A percentile compares a stretch with the other conserved stretches of the same genome.
Conservation (phyloP, 805 yeast species). For the Sporopachydermia lactativora region DNA sequence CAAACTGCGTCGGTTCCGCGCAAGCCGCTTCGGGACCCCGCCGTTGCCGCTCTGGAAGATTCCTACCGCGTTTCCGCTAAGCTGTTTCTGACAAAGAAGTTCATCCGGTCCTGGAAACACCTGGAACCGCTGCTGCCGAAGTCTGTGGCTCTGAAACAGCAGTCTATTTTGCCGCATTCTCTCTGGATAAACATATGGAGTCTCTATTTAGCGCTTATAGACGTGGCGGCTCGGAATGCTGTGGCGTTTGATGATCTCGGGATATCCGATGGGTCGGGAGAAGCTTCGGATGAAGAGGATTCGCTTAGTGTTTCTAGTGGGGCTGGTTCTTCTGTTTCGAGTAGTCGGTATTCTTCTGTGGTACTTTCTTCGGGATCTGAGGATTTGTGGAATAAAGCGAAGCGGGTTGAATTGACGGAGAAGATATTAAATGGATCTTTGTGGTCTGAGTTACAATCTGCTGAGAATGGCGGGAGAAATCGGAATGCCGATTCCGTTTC, state of each 20-base stretch:
- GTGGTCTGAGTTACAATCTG: not conserved
- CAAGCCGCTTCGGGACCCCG: no score
- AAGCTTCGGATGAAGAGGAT: not conserved
- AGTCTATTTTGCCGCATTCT: not conserved
- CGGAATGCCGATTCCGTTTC: no score
- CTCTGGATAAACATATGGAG: constrained; percentile 4
- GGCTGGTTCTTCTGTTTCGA: not conserved
- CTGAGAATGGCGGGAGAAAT: no score
- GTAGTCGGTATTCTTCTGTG: not conserved
- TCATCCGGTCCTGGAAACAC: constrained; percentile 3
- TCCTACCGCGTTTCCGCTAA: constrained; percentile 1
- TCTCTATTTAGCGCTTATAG: constrained; percentile 2
- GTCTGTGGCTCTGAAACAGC: not conserved
- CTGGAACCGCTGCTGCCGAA: not conserved
- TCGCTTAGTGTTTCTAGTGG: not conserved
- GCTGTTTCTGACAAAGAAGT: constrained; percentile 3
- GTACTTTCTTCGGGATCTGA: not conserved
- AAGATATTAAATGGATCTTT: not conserved
- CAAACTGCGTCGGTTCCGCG: no score
- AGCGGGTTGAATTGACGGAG: not conserved
- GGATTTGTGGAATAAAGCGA: not conserved
- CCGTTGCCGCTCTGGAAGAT: no score
- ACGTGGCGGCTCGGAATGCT: constrained; percentile 2
- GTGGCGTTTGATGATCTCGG: not conserved
- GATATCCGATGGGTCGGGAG: not conserved